Evolutionary conservation across 2,329 filamentous ascomycete species (phyloP), one percentile per base, ranked within the genome.

Genomic region (Periglandula ipomoeae): DNA sequence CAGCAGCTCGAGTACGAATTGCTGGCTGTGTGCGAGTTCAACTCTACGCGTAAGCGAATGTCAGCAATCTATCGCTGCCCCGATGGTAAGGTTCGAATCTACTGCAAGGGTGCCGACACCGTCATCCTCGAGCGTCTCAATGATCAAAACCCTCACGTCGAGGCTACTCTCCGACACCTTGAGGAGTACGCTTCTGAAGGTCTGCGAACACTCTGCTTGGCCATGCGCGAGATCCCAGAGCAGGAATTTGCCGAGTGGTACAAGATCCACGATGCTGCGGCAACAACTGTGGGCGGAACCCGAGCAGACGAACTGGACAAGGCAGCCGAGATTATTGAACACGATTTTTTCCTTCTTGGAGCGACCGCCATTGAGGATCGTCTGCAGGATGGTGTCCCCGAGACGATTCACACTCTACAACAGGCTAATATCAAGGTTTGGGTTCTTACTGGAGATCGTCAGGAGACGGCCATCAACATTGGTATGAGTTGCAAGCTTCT

Each of bases 401-500:
- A 98, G 66, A 98, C 93, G 0, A 98, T 98, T 50, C 89, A 96
- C 65, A 98, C 93, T 0, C 74, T 98, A 24, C 94, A 98, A 66
- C 87, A 90, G 55, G 93, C 94, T 22, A 91, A 90, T 47, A 97
- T 98, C 74, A 98, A 98, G 70, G 85, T 98, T 48, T 98, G 93
- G 93, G 93, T 98, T 19, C 69, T 98, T 66, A 98, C 93, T 35
- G 93, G 93, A 59, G 93, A 98, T 72, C 82, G 93, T 59, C 94
- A 98, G 69, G 93, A 98, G 68, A 98, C 93, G 24, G 93, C 93
- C 49, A 98, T 98, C 78, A 98, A 98, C 66, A 98, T 98, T 57
- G 93, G 94, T 55, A 98, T 98, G 93, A 96, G 89, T 65, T 98
- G 93, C 71, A 97, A 97, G 70, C 78, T 98, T 44, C 88, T 98